phyloP scores from a whole-genome alignment of 1,284 basidiomycete species.

The Retiboletus flavoniger region DNA sequence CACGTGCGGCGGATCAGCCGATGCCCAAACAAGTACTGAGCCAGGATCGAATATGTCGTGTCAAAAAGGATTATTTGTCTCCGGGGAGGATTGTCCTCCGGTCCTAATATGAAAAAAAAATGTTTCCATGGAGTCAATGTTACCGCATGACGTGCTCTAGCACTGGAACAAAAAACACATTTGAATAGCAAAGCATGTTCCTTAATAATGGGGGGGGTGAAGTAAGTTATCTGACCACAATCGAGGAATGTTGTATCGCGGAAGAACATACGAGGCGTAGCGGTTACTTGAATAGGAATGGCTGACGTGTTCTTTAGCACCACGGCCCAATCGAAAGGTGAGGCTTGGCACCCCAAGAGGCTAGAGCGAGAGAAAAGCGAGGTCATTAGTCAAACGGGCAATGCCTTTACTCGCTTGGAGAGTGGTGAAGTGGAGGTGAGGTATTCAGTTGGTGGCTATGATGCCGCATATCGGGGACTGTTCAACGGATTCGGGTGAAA shows the following conservation, averaged over 20 bases:
- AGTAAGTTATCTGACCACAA: slow-evolving; percentile 28
- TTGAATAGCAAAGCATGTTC: slow-evolving; percentile 27
- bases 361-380: slow-evolving; percentile 18
- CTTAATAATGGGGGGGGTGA: slow-evolving; percentile 32
- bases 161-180: slow-evolving; percentile 26
- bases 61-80: slow-evolving; percentile 26
- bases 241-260: slow-evolving; percentile 26
- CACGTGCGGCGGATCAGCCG: slow-evolving; percentile 34
- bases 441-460: slow-evolving; percentile 31
- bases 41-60: slow-evolving; percentile 18
- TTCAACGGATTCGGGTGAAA: slow-evolving; percentile 34
- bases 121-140: slow-evolving; percentile 25
- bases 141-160: slow-evolving; percentile 25
- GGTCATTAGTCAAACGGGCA: slow-evolving; percentile 35
- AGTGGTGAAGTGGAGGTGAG: slow-evolving; percentile 19
- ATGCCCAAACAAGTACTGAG: slow-evolving; percentile 24
- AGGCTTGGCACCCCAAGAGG: slow-evolving; percentile 26
- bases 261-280: slow-evolving; percentile 31
- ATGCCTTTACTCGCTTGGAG: slow-evolving; percentile 29
- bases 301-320: slow-evolving; percentile 14
- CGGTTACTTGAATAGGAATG: slow-evolving; percentile 22
- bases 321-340: slow-evolving; percentile 18
- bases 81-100: slow-evolving; percentile 27
- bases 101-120: slow-evolving; percentile 32
- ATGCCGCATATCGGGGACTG: slow-evolving; percentile 24